Conservation (phyloP, 2,329 filamentous ascomycete genomes). For the Cladorrhinum sp. region DNA sequence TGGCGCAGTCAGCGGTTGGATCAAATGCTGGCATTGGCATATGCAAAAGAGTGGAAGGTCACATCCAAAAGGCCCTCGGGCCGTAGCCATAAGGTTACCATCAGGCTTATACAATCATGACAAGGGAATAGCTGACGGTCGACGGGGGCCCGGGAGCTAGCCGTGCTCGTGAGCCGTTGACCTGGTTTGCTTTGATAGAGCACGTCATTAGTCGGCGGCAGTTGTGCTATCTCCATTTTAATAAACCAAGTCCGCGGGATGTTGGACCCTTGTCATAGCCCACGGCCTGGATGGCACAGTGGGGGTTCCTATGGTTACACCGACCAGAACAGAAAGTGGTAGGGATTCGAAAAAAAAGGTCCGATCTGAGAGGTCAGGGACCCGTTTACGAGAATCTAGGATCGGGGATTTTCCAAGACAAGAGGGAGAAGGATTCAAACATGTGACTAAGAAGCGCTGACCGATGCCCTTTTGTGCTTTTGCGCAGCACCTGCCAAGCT, state of each 20-base stretch:
- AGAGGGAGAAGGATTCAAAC: background rate
- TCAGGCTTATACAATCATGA: constrained; percentile 8
- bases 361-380: background rate
- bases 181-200: background rate
- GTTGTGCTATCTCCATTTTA: background rate
- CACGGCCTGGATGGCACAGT: constrained; percentile 1
- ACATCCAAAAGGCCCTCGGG: constrained; percentile 8
- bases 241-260: background rate
- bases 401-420: background rate
- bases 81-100: constrained; percentile 6
- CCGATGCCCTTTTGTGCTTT: constrained; percentile 2
- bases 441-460: constrained; percentile 11
- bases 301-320: constrained; percentile 13
- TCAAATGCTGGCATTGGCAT: background rate
- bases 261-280: constrained; percentile 7
- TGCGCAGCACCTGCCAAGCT: constrained; percentile 14
- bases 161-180: background rate
- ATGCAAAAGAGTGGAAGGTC: constrained; percentile 8
- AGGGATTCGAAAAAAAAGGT: constrained; percentile 7
- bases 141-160: background rate
- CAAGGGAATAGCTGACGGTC: background rate
- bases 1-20: background rate
- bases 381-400: background rate
- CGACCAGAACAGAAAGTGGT: constrained; percentile 25
- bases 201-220: constrained; percentile 8